Evolutionary conservation across 2,329 filamentous ascomycete genomes (phyloP), one percentile per base, ranked within the genome.

Genomic region (Xylariaceae sp.): DNA sequence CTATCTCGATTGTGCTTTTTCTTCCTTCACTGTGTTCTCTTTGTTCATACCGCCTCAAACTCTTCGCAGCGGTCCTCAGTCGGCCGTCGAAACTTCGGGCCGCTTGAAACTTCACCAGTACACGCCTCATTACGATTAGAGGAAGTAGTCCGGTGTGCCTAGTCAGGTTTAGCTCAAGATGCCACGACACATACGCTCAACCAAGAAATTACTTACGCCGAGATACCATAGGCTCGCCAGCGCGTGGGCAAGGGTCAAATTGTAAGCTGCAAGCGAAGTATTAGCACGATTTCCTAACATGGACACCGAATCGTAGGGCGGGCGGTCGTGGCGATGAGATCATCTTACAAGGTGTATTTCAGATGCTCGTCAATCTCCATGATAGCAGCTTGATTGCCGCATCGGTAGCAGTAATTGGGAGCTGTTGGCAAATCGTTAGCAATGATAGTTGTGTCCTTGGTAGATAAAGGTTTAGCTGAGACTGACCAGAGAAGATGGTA

Each of bases 281-380:
- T 42, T 19, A 57, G 52, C 59, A 61, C 48, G 50, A 50, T 46
- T 48, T 42, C 47, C 50, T 31, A 31, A 40, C 44, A 33, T 7
- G 19, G 51, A 39, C 47, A 18, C 36, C 31, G 17, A 28, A 14
- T 16, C 9, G 10, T 39, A 19, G 36, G 38, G 13, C 31, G 17
- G 42, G 31, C 33, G 11, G 41, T 16, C 17, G 22, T 28, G 22
- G 22, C 28, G 34, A 42, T 43, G 1, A 31, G 47, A 31, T 42
- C 41, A 28, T 86, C 91, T 74, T 82, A 97, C 93, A 99, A 97
- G 68, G 94, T 97, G 76, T 97, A 99, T 80, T 99, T 97, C 70
- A 99, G 78, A 73, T 97, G 92, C 76, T 99, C 94, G 62, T 97
- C 94, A 73, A 99, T 99, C 75, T 97, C 94, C 94, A 99, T 99